Conservation (phyloP, 2,329 filamentous ascomycete species). For the Zymoseptoria crescenta region DNA sequence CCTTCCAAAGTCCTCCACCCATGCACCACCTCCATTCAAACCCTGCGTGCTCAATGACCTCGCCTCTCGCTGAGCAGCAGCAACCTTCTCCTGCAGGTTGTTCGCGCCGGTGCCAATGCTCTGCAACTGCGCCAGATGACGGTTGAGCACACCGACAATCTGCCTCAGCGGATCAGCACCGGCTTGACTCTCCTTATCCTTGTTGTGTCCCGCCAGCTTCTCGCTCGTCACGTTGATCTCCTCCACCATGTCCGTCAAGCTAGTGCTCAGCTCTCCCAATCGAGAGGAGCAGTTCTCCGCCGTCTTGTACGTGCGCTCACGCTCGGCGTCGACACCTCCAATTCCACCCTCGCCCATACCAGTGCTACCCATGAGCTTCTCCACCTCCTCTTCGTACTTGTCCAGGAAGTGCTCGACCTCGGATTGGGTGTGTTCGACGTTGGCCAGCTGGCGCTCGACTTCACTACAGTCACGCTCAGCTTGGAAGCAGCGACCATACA, state of each 20-base stretch:
- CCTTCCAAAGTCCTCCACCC: conserved; percentile 82
- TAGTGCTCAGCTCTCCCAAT: conserved; percentile 87
- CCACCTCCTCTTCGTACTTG: conserved; percentile 83
- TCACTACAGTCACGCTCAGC: conserved; percentile 88
- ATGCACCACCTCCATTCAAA: conserved; percentile 50
- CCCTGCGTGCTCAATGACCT: conserved; percentile 46
- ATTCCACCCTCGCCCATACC: conserved; percentile 45
- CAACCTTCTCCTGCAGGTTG: conserved; percentile 73
- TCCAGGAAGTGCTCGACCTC: conserved; percentile 85
- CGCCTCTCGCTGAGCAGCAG: conserved; percentile 70
- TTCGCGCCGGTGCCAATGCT: conserved; percentile 84
- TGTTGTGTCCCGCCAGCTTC: conserved; percentile 65
- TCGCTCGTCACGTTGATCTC: conserved; percentile 94
- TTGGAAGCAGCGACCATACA: conserved; percentile 87
- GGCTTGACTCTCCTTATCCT: conserved; percentile 59
- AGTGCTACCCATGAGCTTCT: conserved; percentile 76
- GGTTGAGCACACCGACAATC: conserved; percentile 91
- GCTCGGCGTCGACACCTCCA: conserved; percentile 85
- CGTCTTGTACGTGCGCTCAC: conserved; percentile 87
- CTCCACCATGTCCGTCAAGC: conserved; percentile 92
- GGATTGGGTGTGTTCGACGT: conserved; percentile 86
- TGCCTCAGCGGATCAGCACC: conserved; percentile 63
- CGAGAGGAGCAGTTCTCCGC: conserved; percentile 88
- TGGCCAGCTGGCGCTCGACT: conserved; percentile 82
- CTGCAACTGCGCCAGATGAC: conserved; percentile 83